A percentile compares a stretch with the other conserved stretches of the same genome.
phyloP scores from a whole-genome alignment of 371 early-diverging fungal genomes.

The Sanchytrium tribonematis region DNA sequence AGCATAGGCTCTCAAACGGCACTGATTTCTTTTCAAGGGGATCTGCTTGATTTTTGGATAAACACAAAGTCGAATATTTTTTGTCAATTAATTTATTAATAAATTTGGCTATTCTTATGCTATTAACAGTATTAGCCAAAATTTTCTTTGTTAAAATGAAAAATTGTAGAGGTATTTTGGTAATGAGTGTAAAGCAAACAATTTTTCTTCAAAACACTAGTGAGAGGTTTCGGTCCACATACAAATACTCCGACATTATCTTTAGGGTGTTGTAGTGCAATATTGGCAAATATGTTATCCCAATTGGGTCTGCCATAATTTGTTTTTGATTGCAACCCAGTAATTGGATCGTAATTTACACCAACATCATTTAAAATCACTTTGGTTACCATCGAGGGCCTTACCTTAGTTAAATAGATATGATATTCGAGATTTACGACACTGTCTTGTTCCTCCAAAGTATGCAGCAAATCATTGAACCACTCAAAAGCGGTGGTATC shows the following conservation, averaged over 20 bases:
- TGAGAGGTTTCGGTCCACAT: slow-evolving; percentile 32
- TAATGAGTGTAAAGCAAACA: slow-evolving; percentile 10
- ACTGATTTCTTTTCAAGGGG: no score
- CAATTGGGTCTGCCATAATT: slow-evolving; percentile 17
- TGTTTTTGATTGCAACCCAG: slow-evolving; percentile 18
- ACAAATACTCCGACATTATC: slow-evolving; percentile 30
- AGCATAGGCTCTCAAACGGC: no score
- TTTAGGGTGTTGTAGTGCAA: slow-evolving; percentile 8
- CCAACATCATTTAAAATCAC: slow-evolving; percentile 6
- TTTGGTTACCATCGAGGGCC: neutral
- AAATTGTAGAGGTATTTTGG: slow-evolving; percentile 10
- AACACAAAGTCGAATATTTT: no score
- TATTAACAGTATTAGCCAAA: no score
- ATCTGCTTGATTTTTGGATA: no score
- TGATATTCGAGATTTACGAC: neutral
- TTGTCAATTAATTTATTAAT: no score
- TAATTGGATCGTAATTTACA: slow-evolving; percentile 18
- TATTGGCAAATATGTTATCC: slow-evolving; percentile 10
- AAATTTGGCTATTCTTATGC: no score
- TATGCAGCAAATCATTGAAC: slow-evolving; percentile 2
- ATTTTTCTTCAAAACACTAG: slow-evolving; percentile 17
- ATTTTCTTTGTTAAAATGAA: slow-evolving; percentile 23
- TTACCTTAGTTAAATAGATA: neutral
- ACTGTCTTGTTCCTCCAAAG: slow-evolving; percentile 1
- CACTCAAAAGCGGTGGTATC: neutral